Conservation (phyloP, 805 yeast species). For the Vanderwaltozyma yarrowii region DNA sequence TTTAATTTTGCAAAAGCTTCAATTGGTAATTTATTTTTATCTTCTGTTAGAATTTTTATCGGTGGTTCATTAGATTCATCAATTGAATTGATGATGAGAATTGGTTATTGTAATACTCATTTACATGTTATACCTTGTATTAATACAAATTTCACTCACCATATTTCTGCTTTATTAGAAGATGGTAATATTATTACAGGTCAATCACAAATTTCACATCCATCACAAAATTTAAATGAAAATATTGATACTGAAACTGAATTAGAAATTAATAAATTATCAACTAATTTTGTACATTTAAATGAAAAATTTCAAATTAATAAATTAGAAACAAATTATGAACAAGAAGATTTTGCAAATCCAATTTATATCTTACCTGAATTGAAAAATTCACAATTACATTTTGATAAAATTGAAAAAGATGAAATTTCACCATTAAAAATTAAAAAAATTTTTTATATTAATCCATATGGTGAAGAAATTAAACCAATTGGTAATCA, state of each 20-base stretch:
- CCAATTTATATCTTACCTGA: slow-evolving; percentile 51
- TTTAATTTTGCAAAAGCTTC: slow-evolving; percentile 72
- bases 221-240: no score
- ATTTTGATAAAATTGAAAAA: slow-evolving; percentile 47
- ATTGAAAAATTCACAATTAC: slow-evolving; percentile 60
- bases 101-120: slow-evolving; percentile 36
- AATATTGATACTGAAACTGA: no score
- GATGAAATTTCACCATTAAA: slow-evolving; percentile 55
- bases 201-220: slow-evolving; percentile 90
- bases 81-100: slow-evolving; percentile 59
- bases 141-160: slow-evolving; percentile 76
- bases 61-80: slow-evolving; percentile 86
- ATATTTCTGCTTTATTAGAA: slow-evolving; percentile 63
- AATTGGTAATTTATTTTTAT: slow-evolving; percentile 73
- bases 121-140: slow-evolving; percentile 67
- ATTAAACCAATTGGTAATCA: slow-evolving; percentile 64
- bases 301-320: not conserved
- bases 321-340: slow-evolving; percentile 24
- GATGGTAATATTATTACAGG: slow-evolving; percentile 76
- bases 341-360: slow-evolving; percentile 54
- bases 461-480: slow-evolving; percentile 83
- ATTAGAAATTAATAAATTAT: no score
- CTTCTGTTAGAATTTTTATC: slow-evolving; percentile 71
- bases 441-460: slow-evolving; percentile 61
- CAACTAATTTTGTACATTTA: not conserved